A percentile compares a stretch with the other conserved stretches of the same genome.
Evolutionary conservation across 2,329 filamentous ascomycete genomes (phyloP).

Genomic region (Ceratocystis eucalypticola): DNA sequence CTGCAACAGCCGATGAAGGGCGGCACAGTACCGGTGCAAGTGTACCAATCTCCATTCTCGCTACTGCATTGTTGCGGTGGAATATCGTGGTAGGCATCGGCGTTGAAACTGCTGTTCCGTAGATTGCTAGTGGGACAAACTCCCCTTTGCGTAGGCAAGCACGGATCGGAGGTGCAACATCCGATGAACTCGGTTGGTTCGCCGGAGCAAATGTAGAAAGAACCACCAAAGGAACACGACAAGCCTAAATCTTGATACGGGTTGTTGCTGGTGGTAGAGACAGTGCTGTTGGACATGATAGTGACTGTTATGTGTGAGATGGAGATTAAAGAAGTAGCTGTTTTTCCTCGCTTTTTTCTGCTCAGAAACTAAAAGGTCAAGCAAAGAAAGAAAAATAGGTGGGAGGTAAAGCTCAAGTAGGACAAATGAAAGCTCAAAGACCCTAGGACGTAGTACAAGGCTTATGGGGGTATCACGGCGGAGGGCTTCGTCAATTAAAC

Average conservation of each 20-base stretch:
- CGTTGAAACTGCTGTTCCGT: constrained; percentile 24
- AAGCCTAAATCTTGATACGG: constrained; percentile 22
- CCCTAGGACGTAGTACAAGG: not conserved
- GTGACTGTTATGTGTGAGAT: not conserved
- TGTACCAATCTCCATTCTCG: constrained; percentile 25
- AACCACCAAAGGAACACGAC: constrained; percentile 25
- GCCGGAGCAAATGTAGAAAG: constrained; percentile 29
- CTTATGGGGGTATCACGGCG: not conserved
- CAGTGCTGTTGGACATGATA: constrained; percentile 6
- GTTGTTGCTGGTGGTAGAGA: constrained; percentile 3
- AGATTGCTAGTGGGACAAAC: constrained; percentile 26
- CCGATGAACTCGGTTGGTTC: constrained; percentile 29
- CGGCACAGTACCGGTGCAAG: constrained; percentile 24
- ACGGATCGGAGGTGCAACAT: constrained; percentile 30
- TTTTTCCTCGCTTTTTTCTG: not conserved
- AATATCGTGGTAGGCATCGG: constrained; percentile 23
- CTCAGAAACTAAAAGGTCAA: not conserved
- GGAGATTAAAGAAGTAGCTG: not conserved
- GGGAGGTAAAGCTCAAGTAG: not conserved
- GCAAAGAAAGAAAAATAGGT: not conserved
- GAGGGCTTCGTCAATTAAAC: not conserved
- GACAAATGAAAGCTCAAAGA: not conserved
- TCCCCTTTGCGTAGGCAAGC: constrained; percentile 24
- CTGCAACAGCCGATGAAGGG: constrained; percentile 31
- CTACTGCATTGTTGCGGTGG: constrained; percentile 26